A percentile compares a stretch with the other conserved stretches of the same genome.
phyloP scores from a whole-genome alignment of 768 basidiomycete species.

The Pholiota molesta region DNA sequence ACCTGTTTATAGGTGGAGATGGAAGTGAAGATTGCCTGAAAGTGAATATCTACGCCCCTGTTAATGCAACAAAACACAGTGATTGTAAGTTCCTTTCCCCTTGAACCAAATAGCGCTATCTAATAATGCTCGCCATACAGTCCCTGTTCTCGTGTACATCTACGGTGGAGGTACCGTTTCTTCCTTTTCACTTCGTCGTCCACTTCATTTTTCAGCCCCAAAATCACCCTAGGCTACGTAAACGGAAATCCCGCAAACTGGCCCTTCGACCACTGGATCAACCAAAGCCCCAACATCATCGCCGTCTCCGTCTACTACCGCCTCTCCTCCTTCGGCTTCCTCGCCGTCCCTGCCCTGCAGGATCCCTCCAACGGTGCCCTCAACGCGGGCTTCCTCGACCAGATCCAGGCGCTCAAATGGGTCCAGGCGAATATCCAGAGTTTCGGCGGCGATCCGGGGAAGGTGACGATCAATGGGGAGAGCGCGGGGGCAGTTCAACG shows the following conservation, averaged over 20 bases:
- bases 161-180: conserved; percentile 45
- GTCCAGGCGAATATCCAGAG: conserved; percentile 58
- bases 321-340: conserved; percentile 65
- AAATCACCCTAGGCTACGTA: conserved; percentile 47
- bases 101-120: not conserved
- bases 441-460: conserved; percentile 65
- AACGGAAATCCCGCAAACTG: conserved; percentile 66
- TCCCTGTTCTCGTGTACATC: conserved; percentile 51
- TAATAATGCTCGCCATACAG: conserved; percentile 23
- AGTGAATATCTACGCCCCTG: conserved; percentile 65
- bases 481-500: conserved; percentile 58
- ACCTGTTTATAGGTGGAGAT: conserved; percentile 43
- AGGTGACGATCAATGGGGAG: conserved; percentile 64
- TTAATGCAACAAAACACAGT: conserved; percentile 45
- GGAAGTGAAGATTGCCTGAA: conserved; percentile 72
- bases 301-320: conserved; percentile 71
- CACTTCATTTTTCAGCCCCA: not conserved
- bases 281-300: conserved; percentile 63
- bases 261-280: conserved; percentile 69
- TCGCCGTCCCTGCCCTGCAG: conserved; percentile 50
- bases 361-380: conserved; percentile 45
- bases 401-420: conserved; percentile 67
- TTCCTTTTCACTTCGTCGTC: not conserved
- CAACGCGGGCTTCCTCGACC: conserved; percentile 60
- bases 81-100: conserved; percentile 40